Percentiles rank a stretch among this genome's conserved stretches.
phyloP scores from a whole-genome alignment of 345 rosid species.

The Moricandia arvensis region DNA sequence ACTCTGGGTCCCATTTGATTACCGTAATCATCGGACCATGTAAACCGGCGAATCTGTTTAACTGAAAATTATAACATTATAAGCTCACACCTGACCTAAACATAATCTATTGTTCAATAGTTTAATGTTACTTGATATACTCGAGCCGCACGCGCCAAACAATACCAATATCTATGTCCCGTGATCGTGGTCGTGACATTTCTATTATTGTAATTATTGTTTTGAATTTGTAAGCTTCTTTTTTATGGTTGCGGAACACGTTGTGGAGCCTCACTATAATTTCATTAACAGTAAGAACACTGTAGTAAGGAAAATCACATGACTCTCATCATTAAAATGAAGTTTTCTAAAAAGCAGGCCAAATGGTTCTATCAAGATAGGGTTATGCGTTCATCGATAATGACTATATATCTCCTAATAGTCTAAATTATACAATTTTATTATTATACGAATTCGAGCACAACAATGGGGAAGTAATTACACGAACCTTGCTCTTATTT shows the following conservation, averaged over 20 bases:
- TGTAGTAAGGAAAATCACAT: background rate
- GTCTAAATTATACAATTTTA: background rate
- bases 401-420: background rate
- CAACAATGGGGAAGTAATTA: background rate
- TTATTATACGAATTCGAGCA: background rate
- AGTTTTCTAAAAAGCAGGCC: background rate
- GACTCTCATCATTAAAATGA: background rate
- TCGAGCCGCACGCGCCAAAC: conserved; percentile 57
- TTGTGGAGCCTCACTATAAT: conserved; percentile 15
- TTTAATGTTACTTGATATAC: conserved; percentile 26
- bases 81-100: conserved; percentile 31
- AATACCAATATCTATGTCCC: conserved; percentile 6
- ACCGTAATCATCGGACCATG: conserved; percentile 37
- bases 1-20: conserved; percentile 21
- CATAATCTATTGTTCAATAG: background rate
- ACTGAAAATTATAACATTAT: background rate
- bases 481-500: background rate
- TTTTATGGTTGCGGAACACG: conserved; percentile 14
- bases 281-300: conserved; percentile 12
- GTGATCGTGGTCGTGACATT: background rate
- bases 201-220: background rate
- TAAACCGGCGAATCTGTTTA: conserved; percentile 24
- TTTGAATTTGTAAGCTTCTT: background rate
- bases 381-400: background rate
- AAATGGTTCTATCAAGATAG: background rate